Evolutionary conservation across 768 basidiomycete species (phyloP), one percentile per base, ranked within the genome.

Genomic region (Termitomyces sp.): DNA sequence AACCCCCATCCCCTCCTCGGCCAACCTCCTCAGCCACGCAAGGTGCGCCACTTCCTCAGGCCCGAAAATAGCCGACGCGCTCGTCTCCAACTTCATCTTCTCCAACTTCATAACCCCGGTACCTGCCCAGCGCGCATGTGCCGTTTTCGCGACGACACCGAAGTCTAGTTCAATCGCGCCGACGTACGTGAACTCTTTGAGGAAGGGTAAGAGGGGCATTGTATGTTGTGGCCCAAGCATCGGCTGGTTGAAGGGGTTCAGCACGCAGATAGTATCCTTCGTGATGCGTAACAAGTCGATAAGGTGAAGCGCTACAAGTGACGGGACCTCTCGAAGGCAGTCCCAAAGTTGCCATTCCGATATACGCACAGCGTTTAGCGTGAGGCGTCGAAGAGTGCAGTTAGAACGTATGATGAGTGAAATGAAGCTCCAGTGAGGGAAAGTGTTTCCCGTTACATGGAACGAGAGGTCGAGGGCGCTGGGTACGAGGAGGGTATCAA

Each of bases 371-470:
- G 61, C 61, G 32, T 66, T 63, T 9, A 68, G 65, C 11, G 65
- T 45, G 28, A 68, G 65, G 44, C 52, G 58, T 16, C 59, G 46
- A 24, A 66, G 61, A 12, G 44, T 40, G 39, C 61, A 64, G n/a
- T 42, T 57, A 11, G 65, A 68, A 42, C 67, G 67, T 20, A 46
- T 18, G 32, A 65, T 61, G 50, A 66, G 61, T 33, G 67, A 63
- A n/a, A 58, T 66, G 24, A 68, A 66, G 24, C 65, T 66, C 62
- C 67, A 65, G 28, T 68, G 62, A 28, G 65, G 63, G 45, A 66
- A 68, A 16, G 49, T 58, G 28, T 68, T 66, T 53, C 63, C 65
- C 16, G 65, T 65, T 55, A 63, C 58, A 35, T 66, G 63, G 42
- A 68, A 65, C 4, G 61, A 46, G 33, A 66, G 59, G n/a, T 65